Evolutionary conservation across 371 early-diverging fungal genomes (phyloP), one percentile per base, ranked within the genome.

Genomic region (Mucor indicus): DNA sequence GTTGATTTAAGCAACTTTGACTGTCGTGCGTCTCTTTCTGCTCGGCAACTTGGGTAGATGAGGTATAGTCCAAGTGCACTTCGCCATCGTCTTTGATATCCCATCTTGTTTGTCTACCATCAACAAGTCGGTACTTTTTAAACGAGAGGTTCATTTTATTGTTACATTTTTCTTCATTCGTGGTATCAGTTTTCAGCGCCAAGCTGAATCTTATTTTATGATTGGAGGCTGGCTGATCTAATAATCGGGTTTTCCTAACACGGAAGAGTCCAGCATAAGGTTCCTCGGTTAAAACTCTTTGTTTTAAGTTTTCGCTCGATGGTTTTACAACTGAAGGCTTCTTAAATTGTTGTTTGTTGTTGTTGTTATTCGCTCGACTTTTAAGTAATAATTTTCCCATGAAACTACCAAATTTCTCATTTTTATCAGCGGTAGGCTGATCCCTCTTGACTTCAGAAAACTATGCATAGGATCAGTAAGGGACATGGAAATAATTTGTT

Each of bases 341-440:
- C 15, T 33, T 13, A 9, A 23, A 2, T 31, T 15, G 17, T 45
- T 40, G 16, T 36, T 38, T 24, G 4, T 38, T 46, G 13, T 23
- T 46, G 13, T 25, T 17, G n/a, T n/a, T n/a, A n/a, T n/a, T n/a
- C n/a, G n/a, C n/a, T n/a, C n/a, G n/a, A 27, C 54, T 53, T 29
- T 57, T 29, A 10, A 67, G 47, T 19, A 67, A 31, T 48, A 67
- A 16, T 31, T 62, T 63, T 17, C 68, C 68, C 68, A 67, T 67
- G 21, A 67, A 67, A 32, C 30, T 52, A 8, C 63, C 68, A 39
- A 62, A 67, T 27, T 60, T 67, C 39, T 50, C 37, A 24, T 35
- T 43, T 6, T 25, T 36, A n/a, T n/a, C n/a, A n/a, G n/a, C n/a
- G n/a, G n/a, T n/a, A n/a, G n/a, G n/a, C n/a, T n/a, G n/a, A n/a